Base-by-base conservation (phyloP, 1,284 basidiomycete genomes). In the Lignosus rhinocerotis region DNA sequence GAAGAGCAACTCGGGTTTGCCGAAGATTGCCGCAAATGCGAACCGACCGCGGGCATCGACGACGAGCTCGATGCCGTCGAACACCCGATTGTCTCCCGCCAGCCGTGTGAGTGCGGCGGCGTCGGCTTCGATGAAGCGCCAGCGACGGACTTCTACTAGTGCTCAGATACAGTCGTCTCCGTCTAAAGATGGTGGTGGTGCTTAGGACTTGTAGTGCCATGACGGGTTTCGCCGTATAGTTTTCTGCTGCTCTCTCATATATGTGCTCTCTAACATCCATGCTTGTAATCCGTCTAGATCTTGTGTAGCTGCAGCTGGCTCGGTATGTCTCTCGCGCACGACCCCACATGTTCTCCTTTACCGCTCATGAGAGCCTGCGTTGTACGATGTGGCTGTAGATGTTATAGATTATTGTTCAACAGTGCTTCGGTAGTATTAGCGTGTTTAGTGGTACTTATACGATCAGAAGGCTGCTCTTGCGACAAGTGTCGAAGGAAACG, bases 81-180 rank as follows among this genome's bases (percentile, higher is more conserved):
- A 76, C 51, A 73, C 76, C 10, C 75, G 81, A 42, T 67, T 75
- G 45, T 70, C 75, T 42, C 75, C 78, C 25, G 69, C 64, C 25
- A 71, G 67, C 47, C 72, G 76, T 51, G 66, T 33, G 66, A 70
- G 55, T 74, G 76, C 31, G 70, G 78, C 43, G 67, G 41, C 62
- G 41, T 57, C 56, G 10, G 55, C 80, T 47, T 81, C 87, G 41
- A 81, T 92, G 82, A 92, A 92, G 75, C 79, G 90, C 62, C 90
- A 92, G 70, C 79, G 90, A 77, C 84, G 90, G 79, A 87, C 86
- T 65, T 90, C 88, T 56, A 79, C 80, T 10, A 76, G 80, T 77
- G 64, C 80, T 73, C 66, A 70, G 51, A 59, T 74, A 70, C 65
- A 67, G 53, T 61, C 66, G 44, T 70, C 74, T 36, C 62, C 75